A percentile compares a stretch with the other conserved stretches of the same genome.
These are phyloP conservation scores for Avena sativa DNA, from an alignment of 176 grass and related monocot genomes.

Conservation along the genomic window DNA sequence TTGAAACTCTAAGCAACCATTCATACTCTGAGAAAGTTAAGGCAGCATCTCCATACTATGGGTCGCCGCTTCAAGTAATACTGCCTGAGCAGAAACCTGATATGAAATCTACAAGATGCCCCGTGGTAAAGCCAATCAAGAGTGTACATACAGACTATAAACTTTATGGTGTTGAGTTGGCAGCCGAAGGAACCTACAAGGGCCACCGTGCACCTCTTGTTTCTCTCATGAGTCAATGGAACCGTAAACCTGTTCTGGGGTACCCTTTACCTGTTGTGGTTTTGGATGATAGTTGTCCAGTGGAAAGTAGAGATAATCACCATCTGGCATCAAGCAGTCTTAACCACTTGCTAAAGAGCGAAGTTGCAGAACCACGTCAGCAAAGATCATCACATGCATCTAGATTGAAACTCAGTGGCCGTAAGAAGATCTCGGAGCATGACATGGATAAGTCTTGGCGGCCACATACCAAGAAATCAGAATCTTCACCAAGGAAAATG, in stretches of 20 bases:
- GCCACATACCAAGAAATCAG: constrained; percentile 71
- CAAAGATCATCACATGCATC: constrained; percentile 55
- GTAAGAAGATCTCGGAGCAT: constrained; percentile 44
- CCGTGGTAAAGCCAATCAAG: constrained; percentile 65
- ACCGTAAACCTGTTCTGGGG: constrained; percentile 85
- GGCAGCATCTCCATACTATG: constrained; percentile 40
- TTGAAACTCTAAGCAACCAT: constrained; percentile 55
- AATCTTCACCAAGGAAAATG: constrained; percentile 88
- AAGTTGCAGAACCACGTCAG: constrained; percentile 41
- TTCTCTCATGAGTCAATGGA: constrained; percentile 95
- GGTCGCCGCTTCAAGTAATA: constrained; percentile 45
- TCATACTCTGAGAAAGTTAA: constrained; percentile 52
- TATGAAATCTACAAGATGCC: constrained; percentile 39
- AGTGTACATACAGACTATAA: constrained; percentile 44
- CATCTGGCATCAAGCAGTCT: constrained; percentile 50
- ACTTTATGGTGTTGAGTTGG: constrained; percentile 82
- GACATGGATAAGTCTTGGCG: constrained; percentile 62
- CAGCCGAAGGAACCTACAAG: constrained; percentile 77
- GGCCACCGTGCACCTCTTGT: constrained; percentile 75
- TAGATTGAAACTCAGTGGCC: constrained; percentile 42
- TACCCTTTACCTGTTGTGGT: constrained; percentile 70
- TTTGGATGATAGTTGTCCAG: constrained; percentile 62
- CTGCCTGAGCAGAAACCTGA: constrained; percentile 46
- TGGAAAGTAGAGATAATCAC: constrained; percentile 44
- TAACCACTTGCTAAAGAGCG: constrained; percentile 53